phyloP scores from a whole-genome alignment of 202 grass and related monocot species.

The Musa balbisiana region DNA sequence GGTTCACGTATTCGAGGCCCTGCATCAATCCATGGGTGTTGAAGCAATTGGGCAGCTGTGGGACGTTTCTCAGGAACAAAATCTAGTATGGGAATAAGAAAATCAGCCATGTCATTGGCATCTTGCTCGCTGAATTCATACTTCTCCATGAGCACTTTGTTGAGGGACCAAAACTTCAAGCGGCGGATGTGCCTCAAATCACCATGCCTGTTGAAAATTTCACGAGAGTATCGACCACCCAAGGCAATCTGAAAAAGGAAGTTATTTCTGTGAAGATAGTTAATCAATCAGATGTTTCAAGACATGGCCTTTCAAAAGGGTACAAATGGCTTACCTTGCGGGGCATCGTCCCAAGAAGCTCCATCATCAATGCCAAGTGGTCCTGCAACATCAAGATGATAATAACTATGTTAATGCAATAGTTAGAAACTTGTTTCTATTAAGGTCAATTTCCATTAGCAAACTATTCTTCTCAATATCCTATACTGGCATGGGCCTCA shows the following conservation, averaged over 20 bases:
- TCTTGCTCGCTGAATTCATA: slow-evolving; percentile 64
- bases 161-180: slow-evolving; percentile 89
- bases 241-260: slow-evolving; percentile 68
- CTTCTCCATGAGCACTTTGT: slow-evolving; percentile 88
- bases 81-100: slow-evolving; percentile 88
- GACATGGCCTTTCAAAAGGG: not conserved
- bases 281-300: not conserved
- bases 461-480: no score
- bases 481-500: no score
- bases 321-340: slow-evolving; percentile 51
- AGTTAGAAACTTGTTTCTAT: no score
- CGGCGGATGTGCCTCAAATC: slow-evolving; percentile 91
- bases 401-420: no score
- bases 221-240: slow-evolving; percentile 78
- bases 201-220: slow-evolving; percentile 91
- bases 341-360: slow-evolving; percentile 96
- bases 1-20: slow-evolving; percentile 42
- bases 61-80: slow-evolving; percentile 93
- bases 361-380: slow-evolving; percentile 98
- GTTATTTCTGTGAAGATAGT: not conserved
- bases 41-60: slow-evolving; percentile 61
- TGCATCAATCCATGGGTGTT: slow-evolving; percentile 72
- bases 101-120: slow-evolving; percentile 60
- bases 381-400: slow-evolving; percentile 39
- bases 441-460: no score